Evolutionary conservation across 345 rosid genomes (phyloP).

Genomic region (Dipteronia sinensis): DNA sequence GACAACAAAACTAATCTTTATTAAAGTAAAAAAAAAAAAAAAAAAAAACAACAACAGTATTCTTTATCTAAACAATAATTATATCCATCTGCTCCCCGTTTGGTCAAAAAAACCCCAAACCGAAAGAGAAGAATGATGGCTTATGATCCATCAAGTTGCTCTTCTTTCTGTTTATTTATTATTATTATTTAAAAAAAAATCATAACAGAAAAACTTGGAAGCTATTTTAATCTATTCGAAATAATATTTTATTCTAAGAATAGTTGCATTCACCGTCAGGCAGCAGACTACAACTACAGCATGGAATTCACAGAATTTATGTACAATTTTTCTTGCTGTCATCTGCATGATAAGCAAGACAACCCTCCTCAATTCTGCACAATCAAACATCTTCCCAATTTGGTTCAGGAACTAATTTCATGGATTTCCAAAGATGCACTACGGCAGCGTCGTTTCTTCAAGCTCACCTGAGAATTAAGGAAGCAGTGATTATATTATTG

Average conservation of each 20-base stretch:
- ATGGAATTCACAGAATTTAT: constrained; percentile 19
- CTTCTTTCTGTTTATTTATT: no score
- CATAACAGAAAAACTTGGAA: neutral
- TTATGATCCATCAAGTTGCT: no score
- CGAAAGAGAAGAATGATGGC: no score
- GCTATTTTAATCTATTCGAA: neutral
- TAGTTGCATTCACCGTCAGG: neutral
- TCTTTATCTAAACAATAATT: no score
- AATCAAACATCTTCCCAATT: neutral
- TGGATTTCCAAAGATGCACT: constrained; percentile 14
- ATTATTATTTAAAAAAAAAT: no score
- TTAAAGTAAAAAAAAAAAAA: no score
- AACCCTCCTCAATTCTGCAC: neutral
- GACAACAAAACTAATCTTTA: no score
- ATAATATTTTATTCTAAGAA: neutral
- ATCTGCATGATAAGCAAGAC: no score
- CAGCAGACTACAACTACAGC: constrained; percentile 3
- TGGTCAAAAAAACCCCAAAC: no score
- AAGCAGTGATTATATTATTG: neutral
- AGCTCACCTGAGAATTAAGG: constrained; percentile 28
- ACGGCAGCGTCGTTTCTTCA: constrained; percentile 24
- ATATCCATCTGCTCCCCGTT: no score
- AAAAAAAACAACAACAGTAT: no score
- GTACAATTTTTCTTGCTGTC: constrained; percentile 7
- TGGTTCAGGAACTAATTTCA: constrained; percentile 21